A percentile compares a stretch with the other conserved stretches of the same genome.
phyloP scores from a whole-genome alignment of 208 protist species.

The Crithidia mellificae region DNA sequence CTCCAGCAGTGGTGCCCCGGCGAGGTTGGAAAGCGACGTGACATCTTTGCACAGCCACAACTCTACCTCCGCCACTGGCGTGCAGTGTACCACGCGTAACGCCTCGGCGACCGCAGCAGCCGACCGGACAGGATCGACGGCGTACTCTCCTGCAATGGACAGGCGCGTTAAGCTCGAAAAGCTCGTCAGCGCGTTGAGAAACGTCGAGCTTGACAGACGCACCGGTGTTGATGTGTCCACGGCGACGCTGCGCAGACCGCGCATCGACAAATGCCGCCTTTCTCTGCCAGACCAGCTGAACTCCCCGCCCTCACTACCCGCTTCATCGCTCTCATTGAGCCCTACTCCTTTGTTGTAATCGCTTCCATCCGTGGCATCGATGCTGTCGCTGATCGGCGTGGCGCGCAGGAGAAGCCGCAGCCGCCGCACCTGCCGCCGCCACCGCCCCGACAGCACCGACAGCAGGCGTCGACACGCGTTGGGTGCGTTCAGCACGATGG shows the following conservation, averaged over 20 bases:
- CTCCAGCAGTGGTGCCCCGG: slow-evolving; percentile 4
- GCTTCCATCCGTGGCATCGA: not conserved
- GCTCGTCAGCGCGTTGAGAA: slow-evolving; percentile 14
- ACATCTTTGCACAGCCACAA: not conserved
- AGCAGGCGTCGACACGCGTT: slow-evolving; percentile 14
- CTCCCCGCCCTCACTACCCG: not conserved
- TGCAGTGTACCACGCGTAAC: not conserved
- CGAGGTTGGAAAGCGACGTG: not conserved
- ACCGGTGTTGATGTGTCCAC: not conserved
- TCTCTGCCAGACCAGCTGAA: not conserved
- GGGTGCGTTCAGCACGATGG: slow-evolving; percentile 4
- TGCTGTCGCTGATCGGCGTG: slow-evolving; percentile 4
- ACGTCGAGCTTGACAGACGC: slow-evolving; percentile 9
- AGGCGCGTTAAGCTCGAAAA: slow-evolving; percentile 3
- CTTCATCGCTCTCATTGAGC: not conserved
- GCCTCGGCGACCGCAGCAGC: not conserved
- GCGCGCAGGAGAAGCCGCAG: not conserved
- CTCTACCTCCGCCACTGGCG: not conserved
- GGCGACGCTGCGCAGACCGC: not conserved
- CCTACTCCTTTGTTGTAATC: too few relatives aligned
- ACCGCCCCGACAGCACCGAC: not conserved
- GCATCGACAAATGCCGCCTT: not conserved
- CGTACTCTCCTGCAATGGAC: slow-evolving; percentile 7
- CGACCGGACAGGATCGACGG: not conserved
- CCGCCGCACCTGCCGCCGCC: slow-evolving; percentile 8